Percentiles rank a stretch among this genome's conserved stretches.
Conservation (phyloP, 176 grass and related monocot species). For the Raddia guianensis region DNA sequence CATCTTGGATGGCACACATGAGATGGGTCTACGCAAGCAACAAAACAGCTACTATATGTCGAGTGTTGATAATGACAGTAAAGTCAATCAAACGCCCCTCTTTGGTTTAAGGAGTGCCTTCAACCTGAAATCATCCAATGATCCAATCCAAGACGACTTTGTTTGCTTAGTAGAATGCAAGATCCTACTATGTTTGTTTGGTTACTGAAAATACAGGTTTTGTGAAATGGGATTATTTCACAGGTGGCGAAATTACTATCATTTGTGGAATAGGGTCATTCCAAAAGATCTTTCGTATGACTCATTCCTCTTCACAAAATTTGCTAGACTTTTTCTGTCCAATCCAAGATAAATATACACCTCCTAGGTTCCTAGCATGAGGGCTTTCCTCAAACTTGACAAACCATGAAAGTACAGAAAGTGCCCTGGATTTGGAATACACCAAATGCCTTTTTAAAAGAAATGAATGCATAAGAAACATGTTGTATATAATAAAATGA, state of each 20-base stretch:
- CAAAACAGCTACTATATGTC: background rate
- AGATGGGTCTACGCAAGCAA: background rate
- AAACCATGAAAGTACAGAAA: background rate
- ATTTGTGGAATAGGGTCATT: background rate
- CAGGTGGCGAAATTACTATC: background rate
- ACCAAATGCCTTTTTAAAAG: slow-evolving; percentile 3
- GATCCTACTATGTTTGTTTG: background rate
- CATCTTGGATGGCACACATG: slow-evolving; percentile 6
- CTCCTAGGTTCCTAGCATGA: background rate
- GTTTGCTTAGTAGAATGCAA: background rate
- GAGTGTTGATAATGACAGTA: slow-evolving; percentile 11
- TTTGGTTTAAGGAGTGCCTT: background rate
- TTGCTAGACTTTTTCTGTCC: background rate
- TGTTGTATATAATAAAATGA: background rate
- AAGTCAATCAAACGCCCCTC: background rate
- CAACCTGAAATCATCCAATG: slow-evolving; percentile 7
- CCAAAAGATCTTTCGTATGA: background rate
- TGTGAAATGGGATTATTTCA: background rate
- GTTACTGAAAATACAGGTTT: background rate
- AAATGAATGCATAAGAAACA: slow-evolving; percentile 7
- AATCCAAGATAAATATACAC: background rate
- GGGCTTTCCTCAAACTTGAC: background rate
- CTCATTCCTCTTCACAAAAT: background rate
- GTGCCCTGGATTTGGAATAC: background rate
- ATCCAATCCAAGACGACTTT: background rate